Evolutionary conservation across 495 filamentous ascomycete species (phyloP).

Genomic region (Aspergillus carlsbadensis): DNA sequence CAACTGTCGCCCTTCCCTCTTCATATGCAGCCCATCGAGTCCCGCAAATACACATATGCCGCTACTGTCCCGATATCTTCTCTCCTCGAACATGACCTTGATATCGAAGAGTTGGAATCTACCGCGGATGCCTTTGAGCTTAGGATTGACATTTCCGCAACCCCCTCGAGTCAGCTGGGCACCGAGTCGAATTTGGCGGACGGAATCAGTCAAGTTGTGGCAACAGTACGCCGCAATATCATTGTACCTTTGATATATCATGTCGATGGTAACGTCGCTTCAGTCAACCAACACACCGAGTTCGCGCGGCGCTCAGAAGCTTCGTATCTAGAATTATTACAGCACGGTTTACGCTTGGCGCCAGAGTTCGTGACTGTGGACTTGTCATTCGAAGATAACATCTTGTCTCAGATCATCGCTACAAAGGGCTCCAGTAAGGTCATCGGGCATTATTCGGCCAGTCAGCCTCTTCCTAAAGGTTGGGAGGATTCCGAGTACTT

Average conservation of each 20-base stretch:
- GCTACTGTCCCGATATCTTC: conserved; percentile 60
- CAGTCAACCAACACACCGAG: conserved; percentile 25
- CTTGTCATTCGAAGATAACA: conserved; percentile 53
- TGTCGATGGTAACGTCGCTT: conserved; percentile 34
- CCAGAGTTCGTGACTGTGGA: conserved; percentile 71
- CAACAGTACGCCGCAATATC: conserved; percentile 60
- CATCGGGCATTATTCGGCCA: conserved; percentile 60
- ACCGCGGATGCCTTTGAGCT: conserved; percentile 68
- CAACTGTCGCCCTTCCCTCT: conserved; percentile 69
- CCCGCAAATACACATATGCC: conserved; percentile 60
- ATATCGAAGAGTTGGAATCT: conserved; percentile 65
- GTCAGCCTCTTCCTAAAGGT: conserved; percentile 43
- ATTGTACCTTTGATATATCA: conserved; percentile 56
- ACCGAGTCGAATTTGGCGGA: conserved; percentile 38
- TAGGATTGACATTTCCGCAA: conserved; percentile 51
- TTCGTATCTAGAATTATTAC: conserved; percentile 60
- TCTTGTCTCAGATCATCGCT: conserved; percentile 54
- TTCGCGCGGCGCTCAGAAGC: conserved; percentile 30
- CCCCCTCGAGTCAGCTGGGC: conserved; percentile 27
- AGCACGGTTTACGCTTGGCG: conserved; percentile 66
- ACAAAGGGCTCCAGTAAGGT: conserved; percentile 62
- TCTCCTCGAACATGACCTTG: conserved; percentile 53
- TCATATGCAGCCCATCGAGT: conserved; percentile 61
- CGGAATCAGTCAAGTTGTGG: conserved; percentile 55
- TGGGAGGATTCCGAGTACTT: conserved; percentile 39